phyloP scores from a whole-genome alignment of 2,329 filamentous ascomycete genomes.

The Cercospora sojina region DNA sequence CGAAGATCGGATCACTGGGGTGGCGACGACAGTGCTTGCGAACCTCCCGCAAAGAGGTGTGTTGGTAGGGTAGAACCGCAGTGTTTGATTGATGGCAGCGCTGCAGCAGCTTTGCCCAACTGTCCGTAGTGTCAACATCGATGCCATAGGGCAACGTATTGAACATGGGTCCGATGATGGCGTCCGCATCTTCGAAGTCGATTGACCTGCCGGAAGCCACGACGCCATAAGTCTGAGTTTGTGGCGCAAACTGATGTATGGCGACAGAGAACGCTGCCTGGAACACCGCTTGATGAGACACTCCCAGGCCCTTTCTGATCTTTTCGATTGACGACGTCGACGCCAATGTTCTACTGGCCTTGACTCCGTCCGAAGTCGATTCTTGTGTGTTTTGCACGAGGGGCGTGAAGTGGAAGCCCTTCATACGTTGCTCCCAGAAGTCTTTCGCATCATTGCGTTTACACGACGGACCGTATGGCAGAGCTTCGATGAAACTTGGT shows the following conservation, averaged over 20 bases:
- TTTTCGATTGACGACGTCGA: constrained; percentile 29
- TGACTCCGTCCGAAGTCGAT: neutral
- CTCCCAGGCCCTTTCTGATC: constrained; percentile 59
- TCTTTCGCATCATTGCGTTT: constrained; percentile 48
- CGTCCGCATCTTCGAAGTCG: constrained; percentile 63
- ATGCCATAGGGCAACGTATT: constrained; percentile 79
- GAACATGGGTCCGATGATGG: constrained; percentile 78
- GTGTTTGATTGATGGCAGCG: constrained; percentile 71
- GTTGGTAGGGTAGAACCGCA: constrained; percentile 68
- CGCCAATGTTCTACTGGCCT: neutral
- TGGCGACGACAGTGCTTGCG: constrained; percentile 71
- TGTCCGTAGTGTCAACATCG: constrained; percentile 45
- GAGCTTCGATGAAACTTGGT: constrained; percentile 63
- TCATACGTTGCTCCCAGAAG: constrained; percentile 67
- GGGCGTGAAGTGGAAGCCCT: constrained; percentile 37
- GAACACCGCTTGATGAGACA: constrained; percentile 76
- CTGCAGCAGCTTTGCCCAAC: constrained; percentile 61
- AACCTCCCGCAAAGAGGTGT: constrained; percentile 74
- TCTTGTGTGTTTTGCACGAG: constrained; percentile 2
- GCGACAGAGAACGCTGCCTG: constrained; percentile 72
- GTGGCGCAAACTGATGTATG: constrained; percentile 53
- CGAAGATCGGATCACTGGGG: constrained; percentile 63
- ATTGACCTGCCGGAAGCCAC: constrained; percentile 77
- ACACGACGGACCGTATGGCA: constrained; percentile 67
- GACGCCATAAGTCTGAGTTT: constrained; percentile 63